These are phyloP conservation scores for Chlorella sp. DNA, from an alignment of 139 green algal genomes.

Conservation along the genomic window DNA sequence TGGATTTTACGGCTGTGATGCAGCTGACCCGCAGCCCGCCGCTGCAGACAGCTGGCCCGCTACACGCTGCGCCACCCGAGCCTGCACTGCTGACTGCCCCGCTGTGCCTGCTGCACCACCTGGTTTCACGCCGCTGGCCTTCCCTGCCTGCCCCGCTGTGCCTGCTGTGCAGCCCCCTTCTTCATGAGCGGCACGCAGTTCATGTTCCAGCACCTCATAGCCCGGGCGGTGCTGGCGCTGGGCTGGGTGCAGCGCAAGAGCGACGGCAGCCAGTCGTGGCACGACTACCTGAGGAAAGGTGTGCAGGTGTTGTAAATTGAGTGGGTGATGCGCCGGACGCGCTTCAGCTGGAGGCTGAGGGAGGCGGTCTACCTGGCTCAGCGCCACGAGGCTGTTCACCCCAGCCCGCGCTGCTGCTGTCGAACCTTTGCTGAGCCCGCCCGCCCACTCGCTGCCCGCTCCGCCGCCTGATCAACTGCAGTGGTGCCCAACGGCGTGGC, in stretches of 20 bases:
- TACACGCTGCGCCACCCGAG: not conserved
- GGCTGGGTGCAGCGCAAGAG: conserved; percentile 50
- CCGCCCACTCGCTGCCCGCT: not conserved
- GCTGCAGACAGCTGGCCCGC: not conserved
- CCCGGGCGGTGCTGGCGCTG: conserved; percentile 54
- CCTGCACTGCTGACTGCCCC: not conserved
- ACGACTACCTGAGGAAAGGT: conserved; percentile 54
- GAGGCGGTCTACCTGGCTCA: not conserved
- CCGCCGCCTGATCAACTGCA: conserved; percentile 23
- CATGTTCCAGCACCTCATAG: conserved; percentile 74
- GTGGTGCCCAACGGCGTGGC: conserved; percentile 91
- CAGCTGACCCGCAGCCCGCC: not conserved
- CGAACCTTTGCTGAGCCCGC: too few species aligned
- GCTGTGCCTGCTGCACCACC: not conserved
- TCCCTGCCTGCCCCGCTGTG: too few species aligned
- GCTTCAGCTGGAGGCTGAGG: not conserved
- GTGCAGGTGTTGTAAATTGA: not conserved
- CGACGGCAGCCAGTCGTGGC: conserved; percentile 57
- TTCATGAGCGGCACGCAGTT: conserved; percentile 81
- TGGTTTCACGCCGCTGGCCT: too few species aligned
- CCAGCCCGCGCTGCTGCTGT: too few species aligned
- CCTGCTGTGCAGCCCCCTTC: conserved; percentile 61
- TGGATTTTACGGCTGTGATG: not conserved
- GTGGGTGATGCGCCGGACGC: not conserved
- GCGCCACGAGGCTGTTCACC: too few species aligned